A percentile compares a stretch with the other conserved stretches of the same genome.
phyloP scores from a whole-genome alignment of 306 rosid genomes.

The Amphicarpaea edgeworthii region DNA sequence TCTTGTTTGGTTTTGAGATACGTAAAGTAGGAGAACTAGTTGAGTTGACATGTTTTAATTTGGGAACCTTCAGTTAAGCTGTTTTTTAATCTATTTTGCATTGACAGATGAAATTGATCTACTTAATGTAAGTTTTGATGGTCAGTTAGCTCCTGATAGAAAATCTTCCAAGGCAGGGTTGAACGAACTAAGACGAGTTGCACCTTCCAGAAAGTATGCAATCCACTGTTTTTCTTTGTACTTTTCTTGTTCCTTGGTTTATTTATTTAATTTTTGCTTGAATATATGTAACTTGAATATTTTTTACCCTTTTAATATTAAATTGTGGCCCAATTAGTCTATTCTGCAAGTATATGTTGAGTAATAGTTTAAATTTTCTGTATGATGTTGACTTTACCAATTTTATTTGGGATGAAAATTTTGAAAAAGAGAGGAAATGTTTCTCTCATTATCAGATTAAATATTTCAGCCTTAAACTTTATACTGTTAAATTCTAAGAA shows the following conservation, averaged over 20 bases:
- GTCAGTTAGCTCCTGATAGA: conserved; percentile 87
- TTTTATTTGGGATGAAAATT: conserved; percentile 31
- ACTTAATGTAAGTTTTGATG: conserved; percentile 93
- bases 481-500: neutral
- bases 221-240: conserved; percentile 7
- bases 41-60: conserved; percentile 40
- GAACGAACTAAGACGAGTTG: conserved; percentile 71
- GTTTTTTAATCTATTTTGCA: conserved; percentile 38
- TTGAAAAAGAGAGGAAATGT: neutral
- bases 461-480: neutral
- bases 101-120: conserved; percentile 87
- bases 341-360: neutral
- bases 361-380: conserved; percentile 1
- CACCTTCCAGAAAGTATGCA: conserved; percentile 83
- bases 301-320: conserved; percentile 4
- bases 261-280: conserved; percentile 1
- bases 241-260: neutral
- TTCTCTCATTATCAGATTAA: neutral
- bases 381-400: conserved; percentile 16
- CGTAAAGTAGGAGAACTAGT: conserved; percentile 35
- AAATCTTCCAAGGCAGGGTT: conserved; percentile 86
- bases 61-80: conserved; percentile 36
- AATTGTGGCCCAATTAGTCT: conserved; percentile 5
- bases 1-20: conserved; percentile 38
- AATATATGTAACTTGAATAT: neutral